Percentiles rank a stretch among this genome's conserved stretches.
These are phyloP conservation scores for Colletotrichum sp. DNA, from an alignment of 2,329 filamentous ascomycete species.

Conservation along the genomic window DNA sequence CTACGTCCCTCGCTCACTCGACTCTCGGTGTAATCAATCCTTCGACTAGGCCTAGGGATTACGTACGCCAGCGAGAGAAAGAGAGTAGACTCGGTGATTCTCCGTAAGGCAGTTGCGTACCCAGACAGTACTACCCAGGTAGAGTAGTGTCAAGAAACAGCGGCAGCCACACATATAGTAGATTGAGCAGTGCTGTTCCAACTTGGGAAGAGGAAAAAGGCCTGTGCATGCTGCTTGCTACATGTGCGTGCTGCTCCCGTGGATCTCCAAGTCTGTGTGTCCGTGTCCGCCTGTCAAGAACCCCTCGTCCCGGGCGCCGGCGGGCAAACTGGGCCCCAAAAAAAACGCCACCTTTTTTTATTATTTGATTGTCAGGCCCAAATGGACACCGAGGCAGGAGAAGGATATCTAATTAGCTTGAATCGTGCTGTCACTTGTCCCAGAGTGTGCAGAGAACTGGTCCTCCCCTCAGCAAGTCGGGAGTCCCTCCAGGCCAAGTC, in stretches of 20 bases:
- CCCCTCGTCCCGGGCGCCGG: neutral
- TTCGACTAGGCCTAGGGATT: neutral
- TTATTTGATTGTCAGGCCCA: neutral
- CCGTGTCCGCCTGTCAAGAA: neutral
- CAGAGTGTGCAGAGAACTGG: neutral
- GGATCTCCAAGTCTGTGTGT: conserved; percentile 7
- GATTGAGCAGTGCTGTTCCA: neutral
- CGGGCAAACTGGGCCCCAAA: neutral
- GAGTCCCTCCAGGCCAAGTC: neutral
- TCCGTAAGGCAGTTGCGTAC: neutral
- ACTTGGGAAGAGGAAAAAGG: neutral
- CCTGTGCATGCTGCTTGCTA: neutral
- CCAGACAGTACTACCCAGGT: neutral
- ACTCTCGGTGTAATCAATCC: neutral
- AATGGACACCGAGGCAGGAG: neutral
- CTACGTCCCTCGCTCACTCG: neutral
- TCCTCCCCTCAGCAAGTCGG: neutral
- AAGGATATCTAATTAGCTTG: neutral
- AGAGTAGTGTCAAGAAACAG: neutral
- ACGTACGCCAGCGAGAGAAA: neutral
- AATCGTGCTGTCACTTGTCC: neutral
- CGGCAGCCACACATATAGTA: neutral
- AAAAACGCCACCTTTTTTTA: neutral
- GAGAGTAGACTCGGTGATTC: neutral
- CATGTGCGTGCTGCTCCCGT: neutral